These are phyloP conservation scores for Starmerella apis DNA, from an alignment of 805 yeast species.

Conservation along the genomic window DNA sequence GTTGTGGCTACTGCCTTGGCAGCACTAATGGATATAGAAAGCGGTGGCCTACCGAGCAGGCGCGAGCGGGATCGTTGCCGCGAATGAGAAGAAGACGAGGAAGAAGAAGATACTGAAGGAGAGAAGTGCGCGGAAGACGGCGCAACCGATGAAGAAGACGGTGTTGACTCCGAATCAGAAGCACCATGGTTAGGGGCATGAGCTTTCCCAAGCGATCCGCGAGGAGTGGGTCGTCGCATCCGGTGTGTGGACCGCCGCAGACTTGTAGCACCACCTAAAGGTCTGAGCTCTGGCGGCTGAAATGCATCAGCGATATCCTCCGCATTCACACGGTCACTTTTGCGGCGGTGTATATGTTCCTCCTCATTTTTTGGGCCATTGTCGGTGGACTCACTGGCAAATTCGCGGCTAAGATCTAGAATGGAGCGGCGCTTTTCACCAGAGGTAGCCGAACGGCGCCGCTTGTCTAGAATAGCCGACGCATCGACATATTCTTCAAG, in stretches of 20 bases:
- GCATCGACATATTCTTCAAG: slow-evolving; percentile 31
- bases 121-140: not conserved
- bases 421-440: slow-evolving; percentile 26
- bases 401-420: slow-evolving; percentile 47
- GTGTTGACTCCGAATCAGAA: not conserved
- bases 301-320: not conserved
- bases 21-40: slow-evolving; percentile 11
- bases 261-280: slow-evolving; percentile 18
- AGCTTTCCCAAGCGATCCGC: not conserved
- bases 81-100: not conserved
- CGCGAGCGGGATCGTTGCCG: slow-evolving; percentile 3
- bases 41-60: slow-evolving; percentile 8
- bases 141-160: not conserved
- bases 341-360: slow-evolving; percentile 30
- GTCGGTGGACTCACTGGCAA: slow-evolving; percentile 49
- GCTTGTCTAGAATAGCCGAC: slow-evolving; percentile 28
- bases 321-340: slow-evolving; percentile 41
- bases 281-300: slow-evolving; percentile 1
- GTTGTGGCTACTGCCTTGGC: slow-evolving; percentile 20
- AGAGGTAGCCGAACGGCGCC: slow-evolving; percentile 22
- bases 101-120: not conserved
- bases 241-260: slow-evolving; percentile 21
- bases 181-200: no score
- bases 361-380: no score
- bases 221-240: slow-evolving; percentile 13